Percentiles rank a stretch among this genome's conserved stretches.
Conservation (phyloP, 2,329 filamentous ascomycete genomes). For the Chaetomiaceae sp. region DNA sequence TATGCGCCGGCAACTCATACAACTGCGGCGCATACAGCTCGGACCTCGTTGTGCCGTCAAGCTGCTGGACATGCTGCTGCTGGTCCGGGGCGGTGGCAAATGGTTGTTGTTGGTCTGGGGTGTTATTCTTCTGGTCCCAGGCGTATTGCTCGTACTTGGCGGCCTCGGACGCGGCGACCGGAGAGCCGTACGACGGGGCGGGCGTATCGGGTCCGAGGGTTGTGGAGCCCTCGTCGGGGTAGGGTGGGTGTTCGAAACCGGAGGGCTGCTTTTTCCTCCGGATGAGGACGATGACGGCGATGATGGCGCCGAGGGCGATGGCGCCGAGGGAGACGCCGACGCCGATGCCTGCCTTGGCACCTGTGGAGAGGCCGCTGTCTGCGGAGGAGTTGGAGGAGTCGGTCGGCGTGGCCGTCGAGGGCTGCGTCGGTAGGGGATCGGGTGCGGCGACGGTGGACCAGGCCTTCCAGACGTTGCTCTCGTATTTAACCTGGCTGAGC, state of each 20-base stretch:
- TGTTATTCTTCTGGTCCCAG: constrained; percentile 21
- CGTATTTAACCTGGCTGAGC: constrained; percentile 32
- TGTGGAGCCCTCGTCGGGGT: constrained; percentile 15
- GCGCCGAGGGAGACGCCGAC: constrained; percentile 34
- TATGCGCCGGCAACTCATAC: constrained; percentile 33
- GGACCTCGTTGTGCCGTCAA: constrained; percentile 20
- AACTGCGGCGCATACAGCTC: constrained; percentile 28
- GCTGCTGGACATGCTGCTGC: constrained; percentile 16
- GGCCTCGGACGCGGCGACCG: constrained; percentile 3
- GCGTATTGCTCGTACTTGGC: constrained; percentile 16
- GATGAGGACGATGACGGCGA: constrained; percentile 28
- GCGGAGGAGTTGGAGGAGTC: no score
- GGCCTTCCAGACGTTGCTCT: constrained; percentile 31
- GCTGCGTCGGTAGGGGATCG: background rate
- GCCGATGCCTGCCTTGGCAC: constrained; percentile 35
- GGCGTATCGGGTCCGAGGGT: constrained; percentile 17
- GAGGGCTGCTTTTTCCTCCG: constrained; percentile 21
- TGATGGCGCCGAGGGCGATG: constrained; percentile 30
- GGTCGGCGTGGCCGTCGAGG: background rate
- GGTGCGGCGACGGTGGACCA: constrained; percentile 27
- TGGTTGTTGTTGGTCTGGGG: no score
- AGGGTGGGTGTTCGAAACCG: background rate
- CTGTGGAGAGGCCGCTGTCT: constrained; percentile 29
- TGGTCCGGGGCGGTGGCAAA: background rate
- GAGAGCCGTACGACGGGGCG: constrained; percentile 18